phyloP scores from a whole-genome alignment of 1,139 yeast species.

The Lodderomyces theae region DNA sequence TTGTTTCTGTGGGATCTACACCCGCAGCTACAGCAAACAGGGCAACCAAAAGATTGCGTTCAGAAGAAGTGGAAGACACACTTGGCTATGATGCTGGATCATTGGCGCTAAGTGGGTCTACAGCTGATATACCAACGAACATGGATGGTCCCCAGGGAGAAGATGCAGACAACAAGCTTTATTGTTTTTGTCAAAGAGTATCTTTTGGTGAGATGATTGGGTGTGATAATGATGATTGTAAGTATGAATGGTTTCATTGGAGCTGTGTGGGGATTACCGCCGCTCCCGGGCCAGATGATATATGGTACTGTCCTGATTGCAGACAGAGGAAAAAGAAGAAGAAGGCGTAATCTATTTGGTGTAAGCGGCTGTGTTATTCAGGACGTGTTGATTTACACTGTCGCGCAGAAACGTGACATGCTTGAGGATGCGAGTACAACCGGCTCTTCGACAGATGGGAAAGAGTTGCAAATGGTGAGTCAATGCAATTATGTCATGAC shows the following conservation, averaged over 20 bases:
- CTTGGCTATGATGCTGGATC: slow-evolving; percentile 14
- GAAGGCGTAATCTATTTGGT: slow-evolving; percentile 29
- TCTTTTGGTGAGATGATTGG: slow-evolving; percentile 93
- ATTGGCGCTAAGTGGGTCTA: slow-evolving; percentile 16
- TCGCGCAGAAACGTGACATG: too few relatives aligned
- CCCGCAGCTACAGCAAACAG: neutral
- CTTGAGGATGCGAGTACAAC: neutral
- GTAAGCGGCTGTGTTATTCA: neutral
- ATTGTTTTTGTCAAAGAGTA: slow-evolving; percentile 81
- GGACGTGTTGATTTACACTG: neutral
- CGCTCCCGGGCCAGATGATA: slow-evolving; percentile 63
- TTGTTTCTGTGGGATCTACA: slow-evolving; percentile 2
- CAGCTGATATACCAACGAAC: slow-evolving; percentile 12
- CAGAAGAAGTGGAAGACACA: slow-evolving; percentile 22
- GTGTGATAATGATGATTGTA: slow-evolving; percentile 80
- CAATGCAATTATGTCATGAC: too few relatives aligned
- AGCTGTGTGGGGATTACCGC: slow-evolving; percentile 75
- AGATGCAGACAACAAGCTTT: slow-evolving; percentile 62
- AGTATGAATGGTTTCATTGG: slow-evolving; percentile 86
- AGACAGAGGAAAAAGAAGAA: slow-evolving; percentile 47
- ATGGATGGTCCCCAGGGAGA: slow-evolving; percentile 34
- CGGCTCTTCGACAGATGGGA: too few relatives aligned
- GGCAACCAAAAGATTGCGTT: slow-evolving; percentile 21
- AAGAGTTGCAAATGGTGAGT: too few relatives aligned
- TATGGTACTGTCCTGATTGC: slow-evolving; percentile 75